phyloP scores from a whole-genome alignment of 2,329 filamentous ascomycete species.

The Diplocarpon mali region DNA sequence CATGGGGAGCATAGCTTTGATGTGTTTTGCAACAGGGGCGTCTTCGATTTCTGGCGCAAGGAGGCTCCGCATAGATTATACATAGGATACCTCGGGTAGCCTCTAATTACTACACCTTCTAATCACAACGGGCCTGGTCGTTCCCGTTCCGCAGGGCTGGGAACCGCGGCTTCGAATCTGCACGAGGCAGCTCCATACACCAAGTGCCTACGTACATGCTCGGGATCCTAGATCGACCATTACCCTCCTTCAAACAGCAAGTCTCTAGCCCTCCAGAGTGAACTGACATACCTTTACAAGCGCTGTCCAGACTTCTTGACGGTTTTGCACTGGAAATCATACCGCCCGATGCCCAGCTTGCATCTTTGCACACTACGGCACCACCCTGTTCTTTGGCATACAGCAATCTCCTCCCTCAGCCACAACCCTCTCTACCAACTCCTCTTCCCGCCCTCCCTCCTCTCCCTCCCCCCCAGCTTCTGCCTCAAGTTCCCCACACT shows the following conservation, averaged over 20 bases:
- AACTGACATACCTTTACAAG: too few relatives aligned
- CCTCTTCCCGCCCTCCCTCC: slow-evolving; percentile 22
- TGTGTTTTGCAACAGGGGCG: slow-evolving; percentile 4
- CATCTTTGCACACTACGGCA: too few relatives aligned
- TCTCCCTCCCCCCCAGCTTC: slow-evolving; percentile 5
- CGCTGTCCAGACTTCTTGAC: too few relatives aligned
- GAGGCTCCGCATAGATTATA: slow-evolving; percentile 9
- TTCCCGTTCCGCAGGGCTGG: neutral
- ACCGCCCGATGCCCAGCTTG: too few relatives aligned
- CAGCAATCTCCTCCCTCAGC: slow-evolving; percentile 43
- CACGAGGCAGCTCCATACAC: neutral
- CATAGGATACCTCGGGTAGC: slow-evolving; percentile 2
- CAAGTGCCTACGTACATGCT: neutral
- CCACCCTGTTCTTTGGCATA: slow-evolving; percentile 11
- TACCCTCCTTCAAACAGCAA: slow-evolving; percentile 28
- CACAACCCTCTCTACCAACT: slow-evolving; percentile 37
- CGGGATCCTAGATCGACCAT: neutral
- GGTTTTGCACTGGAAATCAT: too few relatives aligned
- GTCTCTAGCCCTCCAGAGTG: too few relatives aligned
- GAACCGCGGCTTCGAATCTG: neutral
- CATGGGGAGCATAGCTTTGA: slow-evolving; percentile 1
- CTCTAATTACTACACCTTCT: slow-evolving; percentile 3
- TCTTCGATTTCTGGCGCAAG: slow-evolving; percentile 11
- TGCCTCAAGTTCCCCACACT: slow-evolving; percentile 40
- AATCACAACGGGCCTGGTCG: neutral